A percentile compares a stretch with the other conserved stretches of the same genome.
Conservation (phyloP, 495 filamentous ascomycete species). For the Tuber calosporum region DNA sequence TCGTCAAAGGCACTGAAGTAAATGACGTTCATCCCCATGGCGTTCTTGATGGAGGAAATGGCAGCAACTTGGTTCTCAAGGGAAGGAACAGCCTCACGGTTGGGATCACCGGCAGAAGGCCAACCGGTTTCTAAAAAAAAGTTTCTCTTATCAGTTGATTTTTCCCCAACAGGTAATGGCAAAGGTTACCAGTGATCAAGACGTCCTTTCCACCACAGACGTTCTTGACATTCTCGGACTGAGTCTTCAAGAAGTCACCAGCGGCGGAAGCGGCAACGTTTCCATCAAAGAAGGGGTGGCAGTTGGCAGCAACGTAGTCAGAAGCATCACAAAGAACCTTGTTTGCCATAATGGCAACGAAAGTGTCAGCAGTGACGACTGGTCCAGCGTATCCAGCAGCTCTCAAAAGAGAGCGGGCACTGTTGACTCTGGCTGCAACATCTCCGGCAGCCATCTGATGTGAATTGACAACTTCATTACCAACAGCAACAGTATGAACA, state of each 20-base stretch:
- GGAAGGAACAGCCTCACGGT: constrained; percentile 59
- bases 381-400: constrained; percentile 61
- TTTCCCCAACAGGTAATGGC: background rate
- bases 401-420: constrained; percentile 53
- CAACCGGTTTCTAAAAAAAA: constrained; percentile 67
- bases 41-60: constrained; percentile 54
- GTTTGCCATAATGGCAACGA: constrained; percentile 57
- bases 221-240: constrained; percentile 49
- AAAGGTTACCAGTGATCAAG: constrained; percentile 47
- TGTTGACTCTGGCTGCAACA: constrained; percentile 42
- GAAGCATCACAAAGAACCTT: constrained; percentile 63
- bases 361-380: constrained; percentile 74
- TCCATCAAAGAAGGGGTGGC: constrained; percentile 76
- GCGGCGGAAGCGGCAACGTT: constrained; percentile 52
- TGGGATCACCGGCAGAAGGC: constrained; percentile 60
- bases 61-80: constrained; percentile 57
- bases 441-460: constrained; percentile 49
- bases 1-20: constrained; percentile 73
- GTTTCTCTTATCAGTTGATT: constrained; percentile 8
- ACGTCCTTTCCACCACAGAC: constrained; percentile 53
- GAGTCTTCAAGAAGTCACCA: constrained; percentile 56
- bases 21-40: constrained; percentile 53
- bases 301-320: constrained; percentile 74
- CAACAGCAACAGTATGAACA: constrained; percentile 65
- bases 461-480: constrained; percentile 72